Evolutionary conservation across 345 rosid genomes (phyloP), one percentile per base, ranked within the genome.

Genomic region (Triadica sebifera): DNA sequence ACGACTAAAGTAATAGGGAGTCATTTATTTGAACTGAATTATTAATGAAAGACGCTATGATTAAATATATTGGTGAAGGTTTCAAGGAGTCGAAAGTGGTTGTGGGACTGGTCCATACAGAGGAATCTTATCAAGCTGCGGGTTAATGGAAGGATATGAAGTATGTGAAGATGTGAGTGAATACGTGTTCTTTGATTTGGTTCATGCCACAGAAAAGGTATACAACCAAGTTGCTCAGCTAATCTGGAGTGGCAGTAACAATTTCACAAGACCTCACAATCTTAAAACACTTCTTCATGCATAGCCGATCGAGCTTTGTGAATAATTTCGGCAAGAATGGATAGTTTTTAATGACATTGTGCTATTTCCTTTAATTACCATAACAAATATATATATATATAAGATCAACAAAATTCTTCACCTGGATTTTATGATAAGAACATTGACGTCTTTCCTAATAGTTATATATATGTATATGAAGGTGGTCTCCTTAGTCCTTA

Each of bases 61-160:
- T n/a, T n/a, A n/a, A n/a, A n/a, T n/a, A 41, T 4, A 41, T 7
- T 60, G 29, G 43, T 60, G 41, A 61, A 72, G 59, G 49, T 47
- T 73, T 71, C 47, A 39, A 73, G 60, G 11, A 37, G 67, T 22
- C 67, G 5, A 76, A 81, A 38, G 79, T 65, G 62, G 94, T 62
- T 91, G 97, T 72, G 98, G 98, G 25, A 76, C 84, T 29, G 96
- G 96, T 53, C 53, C 37, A 52, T 87, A 47, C 72, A 74, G 91
- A 80, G 97, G 97, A 79, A 84, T 82, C 6, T 5, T 38, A 9
- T 81, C 75, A 20, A 91, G 93, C 82, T 90, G 97, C 67, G 94
- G 98, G 66, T 89, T 74, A 24, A 85, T 82, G 63, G 82, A 84
- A 83, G 84, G 86, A 77, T 88, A 77, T 65, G 68, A 86, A 74